phyloP scores from a whole-genome alignment of 2,329 filamentous ascomycete species.

The Colletotrichum viniferum region DNA sequence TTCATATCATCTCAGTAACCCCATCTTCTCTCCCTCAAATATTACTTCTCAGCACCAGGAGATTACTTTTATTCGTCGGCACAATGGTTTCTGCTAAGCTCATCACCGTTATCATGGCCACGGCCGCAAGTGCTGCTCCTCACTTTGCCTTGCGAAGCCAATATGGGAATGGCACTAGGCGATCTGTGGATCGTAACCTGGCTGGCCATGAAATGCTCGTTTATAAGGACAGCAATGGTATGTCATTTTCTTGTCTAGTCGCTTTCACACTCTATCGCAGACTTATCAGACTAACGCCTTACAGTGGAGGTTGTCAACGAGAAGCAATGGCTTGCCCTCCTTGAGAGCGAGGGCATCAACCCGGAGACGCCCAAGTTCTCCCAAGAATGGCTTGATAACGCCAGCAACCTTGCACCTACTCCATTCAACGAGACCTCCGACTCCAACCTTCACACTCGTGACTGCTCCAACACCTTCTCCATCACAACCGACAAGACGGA shows the following conservation, averaged over 20 bases:
- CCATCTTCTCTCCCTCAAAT: neutral
- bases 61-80: neutral
- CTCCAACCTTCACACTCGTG: neutral
- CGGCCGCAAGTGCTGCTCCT: conserved; percentile 1
- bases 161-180: neutral
- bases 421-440: neutral
- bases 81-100: conserved; percentile 1
- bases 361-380: neutral
- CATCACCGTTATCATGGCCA: neutral
- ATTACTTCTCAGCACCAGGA: neutral
- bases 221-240: neutral
- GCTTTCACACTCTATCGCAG: rapidly evolving
- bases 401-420: neutral
- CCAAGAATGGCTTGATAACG: neutral
- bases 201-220: neutral
- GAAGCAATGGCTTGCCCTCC: neutral
- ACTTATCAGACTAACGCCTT: rapidly evolving
- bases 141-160: neutral
- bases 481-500: neutral
- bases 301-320: neutral
- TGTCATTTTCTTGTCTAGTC: neutral
- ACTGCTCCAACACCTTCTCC: neutral
- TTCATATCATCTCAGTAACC: neutral
- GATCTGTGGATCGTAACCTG: neutral
- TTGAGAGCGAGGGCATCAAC: neutral